These are phyloP conservation scores for Botrytis medusae DNA, from an alignment of 2,329 filamentous ascomycete species.

Conservation along the genomic window DNA sequence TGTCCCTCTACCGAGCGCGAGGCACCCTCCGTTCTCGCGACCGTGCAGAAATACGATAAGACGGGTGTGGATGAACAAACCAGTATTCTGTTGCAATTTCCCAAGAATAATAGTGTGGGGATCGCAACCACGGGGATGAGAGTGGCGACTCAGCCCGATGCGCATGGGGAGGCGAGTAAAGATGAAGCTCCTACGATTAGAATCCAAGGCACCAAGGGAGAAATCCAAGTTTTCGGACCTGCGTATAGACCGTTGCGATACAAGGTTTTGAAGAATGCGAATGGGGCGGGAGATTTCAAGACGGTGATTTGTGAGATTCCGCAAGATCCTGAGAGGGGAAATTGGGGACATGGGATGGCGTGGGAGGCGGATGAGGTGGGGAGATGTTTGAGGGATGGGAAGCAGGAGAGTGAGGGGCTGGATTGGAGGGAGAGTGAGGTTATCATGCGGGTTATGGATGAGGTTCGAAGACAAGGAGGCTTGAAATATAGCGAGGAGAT, in stretches of 20 bases:
- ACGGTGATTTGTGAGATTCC: conserved; percentile 46
- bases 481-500: conserved; percentile 65
- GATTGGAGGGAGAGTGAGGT: conserved; percentile 62
- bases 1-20: conserved; percentile 37
- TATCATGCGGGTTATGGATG: conserved; percentile 58
- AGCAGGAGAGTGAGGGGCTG: conserved; percentile 59
- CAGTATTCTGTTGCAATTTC: conserved; percentile 62
- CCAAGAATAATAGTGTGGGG: conserved; percentile 58
- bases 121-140: conserved; percentile 56
- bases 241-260: conserved; percentile 57
- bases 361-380: conserved; percentile 71
- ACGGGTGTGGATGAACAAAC: conserved; percentile 65
- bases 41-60: conserved; percentile 58
- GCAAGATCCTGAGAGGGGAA: conserved; percentile 37
- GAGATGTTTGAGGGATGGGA: conserved; percentile 61
- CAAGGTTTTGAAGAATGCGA: conserved; percentile 49
- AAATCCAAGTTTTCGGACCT: conserved; percentile 62
- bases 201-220: conserved; percentile 65
- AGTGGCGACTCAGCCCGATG: conserved; percentile 50
- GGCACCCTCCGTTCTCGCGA: conserved; percentile 55
- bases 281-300: conserved; percentile 32
- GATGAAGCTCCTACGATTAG: conserved; percentile 56
- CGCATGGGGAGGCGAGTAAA: conserved; percentile 46
- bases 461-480: conserved; percentile 47
- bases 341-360: conserved; percentile 63